Base-by-base conservation (phyloP, 331 rosid species). In the Spiraea crenata region DNA sequence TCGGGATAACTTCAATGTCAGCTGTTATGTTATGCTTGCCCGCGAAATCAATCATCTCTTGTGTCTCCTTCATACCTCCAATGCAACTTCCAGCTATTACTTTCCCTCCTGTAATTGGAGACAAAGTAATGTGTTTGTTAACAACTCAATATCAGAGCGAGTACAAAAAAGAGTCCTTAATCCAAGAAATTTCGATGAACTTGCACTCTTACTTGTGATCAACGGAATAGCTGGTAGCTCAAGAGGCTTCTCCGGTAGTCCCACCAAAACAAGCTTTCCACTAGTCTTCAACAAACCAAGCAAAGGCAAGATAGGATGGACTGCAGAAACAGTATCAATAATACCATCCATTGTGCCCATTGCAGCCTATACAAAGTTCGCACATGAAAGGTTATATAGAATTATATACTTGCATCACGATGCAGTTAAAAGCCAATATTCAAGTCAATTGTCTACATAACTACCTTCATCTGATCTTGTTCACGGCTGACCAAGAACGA, bases 311-410 rank as follows among this genome's bases (percentile, higher is more conserved):
- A 85, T 7, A 4, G 89, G 72, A 63, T 85, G 86, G 5, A 55
- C 6, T 0, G 84, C 89, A 45, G 89, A 82, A 57, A 82, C 82
- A 2, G 89, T 85, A 66, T 85, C 89, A 54, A 81, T 63, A 14
- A 85, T 81, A 7, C 82, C 89, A 58, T 82, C 84, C 86, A 81
- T 65, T 13, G 84, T 81, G 52, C 77, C 79, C 59, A 42, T 58
- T 3, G 83, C 85, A 75, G 57, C 83, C 85, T 80, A 45, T 39
- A 20, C 17, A 49, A 63, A 25, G 31, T 25, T 25, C 1, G 31
- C 31, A 25, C 31, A 25, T 25, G 31, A 25, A 25, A 25, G 31
- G 31, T 25, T 25, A 25, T 25, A 25, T 25, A 25, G 31, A 25
- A 25, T 25, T 25, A 25, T 25, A 25, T 25, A 25, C 31, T 25